Base-by-base conservation (phyloP, 768 basidiomycete species). In the Pilatotrama ljubarskyi region DNA sequence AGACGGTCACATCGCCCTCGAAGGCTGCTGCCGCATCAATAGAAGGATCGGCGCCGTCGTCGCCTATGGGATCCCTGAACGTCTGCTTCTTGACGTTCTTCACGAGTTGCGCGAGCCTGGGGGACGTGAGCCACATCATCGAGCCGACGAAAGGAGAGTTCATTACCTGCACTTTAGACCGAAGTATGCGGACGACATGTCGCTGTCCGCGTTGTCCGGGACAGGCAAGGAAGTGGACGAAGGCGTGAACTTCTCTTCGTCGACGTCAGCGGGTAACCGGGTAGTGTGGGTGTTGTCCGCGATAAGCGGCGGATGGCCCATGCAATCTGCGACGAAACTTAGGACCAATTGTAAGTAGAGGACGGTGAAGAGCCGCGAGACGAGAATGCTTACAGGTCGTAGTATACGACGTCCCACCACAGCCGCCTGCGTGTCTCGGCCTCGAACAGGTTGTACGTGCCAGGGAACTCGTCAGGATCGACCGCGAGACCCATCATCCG, bases 331-430 rank as follows among this genome's bases (percentile, higher is more conserved):
- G 18, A 85, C 77, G 69, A 89, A 88, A 61, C 90, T 92, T 35
- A 36, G 32, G 26, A 29, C 5, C 25, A 25, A 50, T 37, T 10
- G 37, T 51, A 22, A 51, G 54, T 38, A 51, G 41, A 43, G 49
- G 20, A 43, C 42, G 5, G 15, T 8, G 38, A 40, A 8, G 29
- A 29, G 18, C 35, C 42, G 18, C 14, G 17, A n/a, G 17, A 6
- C 18, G 51, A 7, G 81, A 10, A 32, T 10, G 29, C 88, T 66
- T 70, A 91, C 91, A 87, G 68, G 70, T 93, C 91, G 70, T 85
- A 91, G 72, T 82, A 90, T 68, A 84, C 80, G 11, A 91, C 78
- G 52, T 90, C 87, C 91, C 91, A 93, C 88, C 91, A 91, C 6
- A 90, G 71, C 62, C 85, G 73, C 58, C 83, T 71, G 55, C 84